Percentiles rank a stretch among this genome's conserved stretches.
Evolutionary conservation across 495 filamentous ascomycete genomes (phyloP).

Genomic region (Sabuloglossum arenarium): DNA sequence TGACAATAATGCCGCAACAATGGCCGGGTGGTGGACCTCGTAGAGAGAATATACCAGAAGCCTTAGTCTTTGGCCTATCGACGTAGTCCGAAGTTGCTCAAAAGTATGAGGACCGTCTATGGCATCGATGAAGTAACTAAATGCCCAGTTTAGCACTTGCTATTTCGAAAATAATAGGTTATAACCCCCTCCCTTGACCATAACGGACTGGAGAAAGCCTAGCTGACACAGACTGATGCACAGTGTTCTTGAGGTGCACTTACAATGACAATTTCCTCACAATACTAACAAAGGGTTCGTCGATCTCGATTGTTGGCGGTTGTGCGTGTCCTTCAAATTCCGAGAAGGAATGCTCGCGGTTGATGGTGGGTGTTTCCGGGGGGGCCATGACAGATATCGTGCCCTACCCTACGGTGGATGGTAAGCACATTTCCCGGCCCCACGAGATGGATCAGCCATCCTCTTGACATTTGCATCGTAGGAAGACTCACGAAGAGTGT

Average conservation of each 20-base stretch:
- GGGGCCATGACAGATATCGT: background rate
- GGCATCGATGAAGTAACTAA: constrained; percentile 41
- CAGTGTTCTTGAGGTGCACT: background rate
- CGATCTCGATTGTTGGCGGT: background rate
- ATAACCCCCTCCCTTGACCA: background rate
- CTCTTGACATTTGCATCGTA: background rate
- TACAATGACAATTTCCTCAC: constrained; percentile 1
- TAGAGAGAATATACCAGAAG: constrained; percentile 44
- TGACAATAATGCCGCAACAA: constrained; percentile 64
- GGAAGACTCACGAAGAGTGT: background rate
- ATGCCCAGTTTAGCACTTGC: background rate
- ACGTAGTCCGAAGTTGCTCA: constrained; percentile 52
- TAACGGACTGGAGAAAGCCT: too few relatives aligned
- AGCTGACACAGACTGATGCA: too few relatives aligned
- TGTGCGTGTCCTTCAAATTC: background rate
- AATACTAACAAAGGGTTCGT: background rate
- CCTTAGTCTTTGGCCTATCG: constrained; percentile 40
- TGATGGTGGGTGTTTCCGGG: background rate
- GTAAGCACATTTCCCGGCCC: background rate
- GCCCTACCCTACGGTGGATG: background rate
- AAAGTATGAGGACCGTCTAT: constrained; percentile 52
- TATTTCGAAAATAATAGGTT: background rate
- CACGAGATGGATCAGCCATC: background rate
- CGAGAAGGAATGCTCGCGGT: background rate
- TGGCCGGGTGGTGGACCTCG: constrained; percentile 45